Percentiles rank a stretch among this genome's conserved stretches.
Evolutionary conservation across 2,329 filamentous ascomycete species (phyloP).

Genomic region (Aspergillus fructus): DNA sequence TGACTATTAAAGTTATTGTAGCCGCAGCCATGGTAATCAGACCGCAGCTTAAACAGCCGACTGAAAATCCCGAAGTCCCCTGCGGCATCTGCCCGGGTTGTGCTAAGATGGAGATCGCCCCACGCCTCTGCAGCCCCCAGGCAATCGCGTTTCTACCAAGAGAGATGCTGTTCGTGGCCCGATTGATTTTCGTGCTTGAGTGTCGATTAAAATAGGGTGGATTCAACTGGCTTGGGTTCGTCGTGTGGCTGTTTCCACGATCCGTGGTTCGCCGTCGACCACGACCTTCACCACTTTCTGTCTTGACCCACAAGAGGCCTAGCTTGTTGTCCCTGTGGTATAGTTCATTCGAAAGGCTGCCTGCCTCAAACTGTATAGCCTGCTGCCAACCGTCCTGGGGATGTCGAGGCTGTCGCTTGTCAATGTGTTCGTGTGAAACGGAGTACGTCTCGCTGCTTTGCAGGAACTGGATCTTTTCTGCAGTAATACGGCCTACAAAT

Average conservation of each 20-base stretch:
- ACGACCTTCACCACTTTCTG: constrained; percentile 12
- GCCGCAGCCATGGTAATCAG: too few species aligned
- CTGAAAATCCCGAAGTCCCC: too few species aligned
- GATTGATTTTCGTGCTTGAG: not conserved
- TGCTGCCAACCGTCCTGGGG: constrained; percentile 22
- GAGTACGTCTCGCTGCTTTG: constrained; percentile 14
- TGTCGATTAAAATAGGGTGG: not conserved
- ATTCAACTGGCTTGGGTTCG: not conserved
- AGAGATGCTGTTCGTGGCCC: not conserved
- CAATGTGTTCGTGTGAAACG: not conserved
- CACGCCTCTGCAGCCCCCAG: not conserved
- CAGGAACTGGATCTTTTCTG: not conserved
- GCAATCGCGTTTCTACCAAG: not conserved
- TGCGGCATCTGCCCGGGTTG: too few species aligned
- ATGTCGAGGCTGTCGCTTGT: not conserved
- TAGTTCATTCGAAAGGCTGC: too few species aligned
- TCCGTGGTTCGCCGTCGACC: constrained; percentile 12
- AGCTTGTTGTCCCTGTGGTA: too few species aligned
- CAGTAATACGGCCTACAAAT: too few species aligned
- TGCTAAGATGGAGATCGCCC: too few species aligned
- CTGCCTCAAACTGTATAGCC: constrained; percentile 15
- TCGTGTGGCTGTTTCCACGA: constrained; percentile 5
- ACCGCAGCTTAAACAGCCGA: too few species aligned
- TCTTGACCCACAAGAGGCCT: constrained; percentile 10
- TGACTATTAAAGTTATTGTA: too few species aligned